Percentiles rank a stretch among this genome's conserved stretches.
These are phyloP conservation scores for Candida tropicalis DNA, from an alignment of 1,139 yeast species.

Conservation along the genomic window DNA sequence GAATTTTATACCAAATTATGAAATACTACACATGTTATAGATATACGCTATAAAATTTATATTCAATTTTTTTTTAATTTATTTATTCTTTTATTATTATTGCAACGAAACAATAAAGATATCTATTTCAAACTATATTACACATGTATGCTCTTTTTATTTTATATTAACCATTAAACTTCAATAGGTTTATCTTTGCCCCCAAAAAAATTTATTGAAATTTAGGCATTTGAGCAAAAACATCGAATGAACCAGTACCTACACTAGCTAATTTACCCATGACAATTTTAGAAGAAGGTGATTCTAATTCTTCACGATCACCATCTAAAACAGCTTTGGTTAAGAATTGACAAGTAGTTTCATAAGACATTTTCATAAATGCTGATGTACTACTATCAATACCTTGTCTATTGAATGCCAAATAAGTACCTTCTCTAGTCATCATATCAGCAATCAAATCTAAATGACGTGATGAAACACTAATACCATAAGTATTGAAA, in stretches of 20 bases:
- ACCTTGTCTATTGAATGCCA: slow-evolving; percentile 98
- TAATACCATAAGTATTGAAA: slow-evolving; percentile 94
- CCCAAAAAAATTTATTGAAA: slow-evolving; percentile 7
- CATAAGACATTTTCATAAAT: slow-evolving; percentile 98
- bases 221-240: slow-evolving; percentile 61
- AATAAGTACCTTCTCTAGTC: slow-evolving; percentile 97
- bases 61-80: neutral
- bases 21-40: neutral
- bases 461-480: slow-evolving; percentile 91
- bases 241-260: slow-evolving; percentile 96
- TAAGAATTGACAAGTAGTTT: slow-evolving; percentile 96
- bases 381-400: slow-evolving; percentile 95
- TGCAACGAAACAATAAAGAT: neutral
- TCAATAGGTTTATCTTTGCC: no score
- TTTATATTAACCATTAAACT: no score
- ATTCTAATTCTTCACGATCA: slow-evolving; percentile 82
- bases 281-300: slow-evolving; percentile 95
- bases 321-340: slow-evolving; percentile 95
- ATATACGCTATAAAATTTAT: no score
- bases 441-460: slow-evolving; percentile 98
- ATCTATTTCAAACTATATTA: slow-evolving; percentile 4
- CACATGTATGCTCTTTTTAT: neutral
- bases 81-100: neutral
- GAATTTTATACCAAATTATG: neutral
- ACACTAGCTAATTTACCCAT: slow-evolving; percentile 88